Percentiles rank a stretch among this genome's conserved stretches.
Conservation (phyloP, 768 basidiomycete species). For the Boletus pseudo-olivaceus region DNA sequence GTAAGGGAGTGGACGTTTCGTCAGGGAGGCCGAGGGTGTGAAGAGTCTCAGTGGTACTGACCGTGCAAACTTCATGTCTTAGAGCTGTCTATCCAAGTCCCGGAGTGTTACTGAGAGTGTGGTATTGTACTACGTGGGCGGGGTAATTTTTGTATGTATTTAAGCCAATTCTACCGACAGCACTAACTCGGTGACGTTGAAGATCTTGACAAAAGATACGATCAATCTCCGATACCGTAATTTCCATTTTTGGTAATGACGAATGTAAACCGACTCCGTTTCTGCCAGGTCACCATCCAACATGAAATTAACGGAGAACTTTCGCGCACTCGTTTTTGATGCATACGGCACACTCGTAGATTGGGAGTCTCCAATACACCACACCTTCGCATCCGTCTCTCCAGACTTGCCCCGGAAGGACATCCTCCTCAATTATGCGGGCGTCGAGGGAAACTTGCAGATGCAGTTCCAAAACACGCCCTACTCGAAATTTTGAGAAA, state of each 20-base stretch:
- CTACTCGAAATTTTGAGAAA: constrained; percentile 46
- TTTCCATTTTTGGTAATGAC: neutral
- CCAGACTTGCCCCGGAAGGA: constrained; percentile 30
- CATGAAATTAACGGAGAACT: constrained; percentile 19
- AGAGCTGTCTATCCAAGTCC: neutral
- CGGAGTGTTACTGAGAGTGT: too few species aligned
- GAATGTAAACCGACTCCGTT: too few species aligned
- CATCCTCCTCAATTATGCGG: constrained; percentile 47
- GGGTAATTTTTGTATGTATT: too few species aligned
- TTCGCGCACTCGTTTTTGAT: constrained; percentile 60
- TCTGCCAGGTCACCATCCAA: neutral
- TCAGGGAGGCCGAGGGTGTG: neutral
- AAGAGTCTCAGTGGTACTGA: too few species aligned
- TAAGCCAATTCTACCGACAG: too few species aligned
- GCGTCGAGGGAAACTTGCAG: constrained; percentile 57
- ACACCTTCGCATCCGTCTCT: constrained; percentile 37
- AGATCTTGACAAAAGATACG: neutral
- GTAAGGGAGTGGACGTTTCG: neutral
- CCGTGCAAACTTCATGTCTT: constrained; percentile 59
- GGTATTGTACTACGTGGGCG: too few species aligned
- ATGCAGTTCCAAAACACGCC: constrained; percentile 52
- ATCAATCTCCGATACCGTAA: neutral
- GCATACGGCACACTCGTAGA: constrained; percentile 76
- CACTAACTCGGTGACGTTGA: too few species aligned
- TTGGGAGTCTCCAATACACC: constrained; percentile 70